Evolutionary conservation across 805 yeast species (phyloP).

Genomic region (Starmerella sp.): DNA sequence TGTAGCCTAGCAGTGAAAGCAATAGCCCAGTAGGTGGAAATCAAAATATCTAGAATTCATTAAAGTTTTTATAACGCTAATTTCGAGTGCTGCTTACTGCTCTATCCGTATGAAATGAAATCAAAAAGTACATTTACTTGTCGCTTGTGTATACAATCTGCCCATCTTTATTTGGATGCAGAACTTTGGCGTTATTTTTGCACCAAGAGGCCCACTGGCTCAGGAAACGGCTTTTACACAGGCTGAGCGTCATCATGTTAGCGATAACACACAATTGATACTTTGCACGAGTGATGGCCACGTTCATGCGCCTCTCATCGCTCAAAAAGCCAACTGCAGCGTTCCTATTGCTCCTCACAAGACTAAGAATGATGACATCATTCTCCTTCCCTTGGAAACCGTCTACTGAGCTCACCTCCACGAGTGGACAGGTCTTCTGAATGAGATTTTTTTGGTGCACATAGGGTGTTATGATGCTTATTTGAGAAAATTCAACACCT

Average conservation of each 20-base stretch:
- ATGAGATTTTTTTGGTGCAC: neutral
- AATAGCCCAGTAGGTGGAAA: no score
- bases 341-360: slow-evolving; percentile 54
- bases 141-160: no score
- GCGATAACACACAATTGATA: slow-evolving; percentile 38
- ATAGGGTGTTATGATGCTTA: neutral
- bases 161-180: neutral
- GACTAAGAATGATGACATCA: slow-evolving; percentile 69
- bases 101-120: no score
- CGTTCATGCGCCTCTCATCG: slow-evolving; percentile 31
- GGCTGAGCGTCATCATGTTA: slow-evolving; percentile 27
- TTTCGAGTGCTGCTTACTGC: no score
- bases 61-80: no score
- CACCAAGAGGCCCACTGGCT: neutral
- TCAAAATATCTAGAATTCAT: no score
- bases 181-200: neutral
- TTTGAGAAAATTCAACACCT: neutral
- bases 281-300: slow-evolving; percentile 38
- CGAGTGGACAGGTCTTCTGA: slow-evolving; percentile 20
- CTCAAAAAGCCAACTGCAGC: slow-evolving; percentile 3
- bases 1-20: no score
- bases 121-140: no score
- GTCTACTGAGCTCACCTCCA: slow-evolving; percentile 74
- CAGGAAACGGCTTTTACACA: neutral
- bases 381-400: slow-evolving; percentile 86